Evolutionary conservation across 495 filamentous ascomycete species (phyloP), one percentile per base, ranked within the genome.

Genomic region (Terfezia boudieri): DNA sequence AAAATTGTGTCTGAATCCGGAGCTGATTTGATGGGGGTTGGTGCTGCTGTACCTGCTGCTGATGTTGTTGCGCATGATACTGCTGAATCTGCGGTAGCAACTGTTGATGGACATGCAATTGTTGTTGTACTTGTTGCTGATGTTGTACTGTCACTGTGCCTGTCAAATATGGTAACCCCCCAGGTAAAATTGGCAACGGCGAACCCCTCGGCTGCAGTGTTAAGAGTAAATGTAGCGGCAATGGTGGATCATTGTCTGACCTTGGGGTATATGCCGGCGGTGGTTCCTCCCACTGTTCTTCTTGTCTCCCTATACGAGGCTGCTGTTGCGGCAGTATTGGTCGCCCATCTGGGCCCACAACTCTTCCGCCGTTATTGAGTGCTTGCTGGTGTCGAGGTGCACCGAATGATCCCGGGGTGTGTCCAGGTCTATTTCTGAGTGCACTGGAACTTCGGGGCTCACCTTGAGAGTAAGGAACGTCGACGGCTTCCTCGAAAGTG

Each of bases 221-320:
- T 64, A 41, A 59, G 58, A 54, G 64, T 59, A 50, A 68, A 62
- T 32, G 68, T 57, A 49, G 70, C 59, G 52, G 60, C 26, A 64
- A 66, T 10, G 74, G 74, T 22, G 71, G 52, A 51, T 73, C 73
- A 16, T 67, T 71, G 7, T 84, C 80, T 36, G 82, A 71, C 12
- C 86, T 78, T 12, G 75, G 77, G 17, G 78, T 76, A 60, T 94
- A 94, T 8, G 86, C 84, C 11, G 87, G 87, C n/a, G 87, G 87
- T 0, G 87, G 87, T 22, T 87, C 83, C 8, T 88, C 84, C 87
- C 87, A 94, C 57, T 88, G 84, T 58, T 94, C 87, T 4, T 85
- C 85, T 62, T 93, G 84, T 56, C 82, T 87, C 9, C 54, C 55
- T n/a, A 54, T 50, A 17, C 61, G 55, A 16, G 49, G 53, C 11